Evolutionary conservation across 2,329 filamentous ascomycete species (phyloP).

Genomic region (Nakataea oryzae): DNA sequence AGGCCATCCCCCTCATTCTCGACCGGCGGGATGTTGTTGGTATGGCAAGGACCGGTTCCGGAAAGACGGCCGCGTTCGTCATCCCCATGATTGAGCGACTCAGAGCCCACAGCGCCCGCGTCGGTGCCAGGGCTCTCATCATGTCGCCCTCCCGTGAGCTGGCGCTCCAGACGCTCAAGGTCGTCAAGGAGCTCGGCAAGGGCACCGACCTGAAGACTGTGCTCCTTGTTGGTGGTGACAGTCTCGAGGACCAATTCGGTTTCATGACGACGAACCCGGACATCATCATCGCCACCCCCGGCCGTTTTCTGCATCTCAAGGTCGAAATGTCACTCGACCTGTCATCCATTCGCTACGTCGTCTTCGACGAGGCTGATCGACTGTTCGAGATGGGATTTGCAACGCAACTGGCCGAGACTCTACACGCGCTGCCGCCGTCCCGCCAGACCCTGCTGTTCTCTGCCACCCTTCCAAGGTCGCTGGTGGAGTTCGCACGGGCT

Average conservation of each 20-base stretch:
- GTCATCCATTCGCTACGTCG: conserved; percentile 85
- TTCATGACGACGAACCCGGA: conserved; percentile 92
- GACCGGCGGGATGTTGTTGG: conserved; percentile 93
- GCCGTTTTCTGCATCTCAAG: conserved; percentile 91
- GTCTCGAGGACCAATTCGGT: conserved; percentile 87
- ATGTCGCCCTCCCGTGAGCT: conserved; percentile 89
- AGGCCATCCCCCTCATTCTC: conserved; percentile 85
- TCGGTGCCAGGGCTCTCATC: conserved; percentile 79
- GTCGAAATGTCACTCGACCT: conserved; percentile 92
- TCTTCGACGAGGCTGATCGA: conserved; percentile 95
- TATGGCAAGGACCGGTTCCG: conserved; percentile 97
- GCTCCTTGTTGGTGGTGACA: conserved; percentile 87
- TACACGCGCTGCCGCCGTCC: conserved; percentile 73
- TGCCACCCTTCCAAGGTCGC: conserved; percentile 82
- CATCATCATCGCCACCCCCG: conserved; percentile 93
- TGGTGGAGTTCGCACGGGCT: conserved; percentile 92
- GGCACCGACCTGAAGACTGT: conserved; percentile 90
- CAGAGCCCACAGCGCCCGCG: conserved; percentile 74
- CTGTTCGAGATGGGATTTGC: conserved; percentile 99
- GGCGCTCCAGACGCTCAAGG: conserved; percentile 88
- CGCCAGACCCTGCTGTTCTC: conserved; percentile 93
- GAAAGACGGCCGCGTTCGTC: conserved; percentile 96
- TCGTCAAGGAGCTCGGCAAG: conserved; percentile 85
- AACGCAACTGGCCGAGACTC: conserved; percentile 82
- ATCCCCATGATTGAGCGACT: conserved; percentile 96